phyloP scores from a whole-genome alignment of 1,139 yeast genomes.

The Candida frijolesensis region DNA sequence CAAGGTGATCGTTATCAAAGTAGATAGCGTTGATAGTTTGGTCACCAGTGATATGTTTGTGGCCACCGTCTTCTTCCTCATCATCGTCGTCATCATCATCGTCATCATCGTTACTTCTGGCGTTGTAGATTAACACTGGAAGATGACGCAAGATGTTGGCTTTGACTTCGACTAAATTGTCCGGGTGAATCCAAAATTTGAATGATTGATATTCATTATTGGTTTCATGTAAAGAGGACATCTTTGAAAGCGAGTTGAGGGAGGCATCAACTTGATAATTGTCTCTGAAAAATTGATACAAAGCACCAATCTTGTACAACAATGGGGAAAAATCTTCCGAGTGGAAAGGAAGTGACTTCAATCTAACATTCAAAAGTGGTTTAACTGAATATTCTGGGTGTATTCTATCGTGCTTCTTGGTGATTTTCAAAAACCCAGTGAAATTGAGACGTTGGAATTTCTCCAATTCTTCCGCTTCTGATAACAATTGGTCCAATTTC shows the following conservation, averaged over 20 bases:
- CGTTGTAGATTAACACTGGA: conserved; percentile 82
- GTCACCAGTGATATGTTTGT: conserved; percentile 37
- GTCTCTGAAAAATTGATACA: conserved; percentile 81
- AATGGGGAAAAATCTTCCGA: conserved; percentile 94
- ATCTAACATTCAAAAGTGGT: conserved; percentile 84
- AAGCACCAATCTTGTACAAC: conserved; percentile 75
- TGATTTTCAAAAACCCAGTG: conserved; percentile 93
- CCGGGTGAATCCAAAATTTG: conserved; percentile 96
- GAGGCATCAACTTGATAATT: conserved; percentile 50
- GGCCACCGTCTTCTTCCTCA: conserved; percentile 29
- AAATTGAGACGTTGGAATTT: conserved; percentile 88
- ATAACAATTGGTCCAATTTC: conserved; percentile 71
- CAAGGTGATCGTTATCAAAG: conserved; percentile 83
- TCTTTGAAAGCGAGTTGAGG: conserved; percentile 29
- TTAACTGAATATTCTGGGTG: conserved; percentile 85
- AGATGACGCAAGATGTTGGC: conserved; percentile 89
- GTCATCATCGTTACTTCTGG: conserved; percentile 38
- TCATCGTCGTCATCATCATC: conserved; percentile 42
- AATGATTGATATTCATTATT: conserved; percentile 70
- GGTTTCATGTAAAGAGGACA: conserved; percentile 51
- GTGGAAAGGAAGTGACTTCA: conserved; percentile 87
- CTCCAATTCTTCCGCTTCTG: conserved; percentile 82
- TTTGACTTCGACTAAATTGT: conserved; percentile 94
- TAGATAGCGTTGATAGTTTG: conserved; percentile 86
- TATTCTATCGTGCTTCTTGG: conserved; percentile 91